Evolutionary conservation across 2,329 filamentous ascomycete genomes (phyloP).

Genomic region (Fusarium tricinctum): DNA sequence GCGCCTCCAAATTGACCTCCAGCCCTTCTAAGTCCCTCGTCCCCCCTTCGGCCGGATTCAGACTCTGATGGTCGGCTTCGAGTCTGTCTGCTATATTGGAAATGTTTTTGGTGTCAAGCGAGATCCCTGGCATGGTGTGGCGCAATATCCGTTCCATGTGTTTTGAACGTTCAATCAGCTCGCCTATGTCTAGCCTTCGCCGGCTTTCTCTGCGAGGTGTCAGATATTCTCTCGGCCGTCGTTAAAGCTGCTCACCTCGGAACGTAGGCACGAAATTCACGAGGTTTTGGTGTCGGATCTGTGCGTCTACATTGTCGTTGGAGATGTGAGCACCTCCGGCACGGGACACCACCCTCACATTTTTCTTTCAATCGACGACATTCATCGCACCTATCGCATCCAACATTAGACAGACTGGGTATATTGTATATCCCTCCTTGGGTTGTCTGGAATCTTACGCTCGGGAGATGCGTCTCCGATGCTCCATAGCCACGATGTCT

Average conservation of each 20-base stretch:
- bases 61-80: conserved; percentile 2
- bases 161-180: not conserved
- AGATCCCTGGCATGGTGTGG: not conserved
- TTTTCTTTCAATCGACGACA: conserved; percentile 17
- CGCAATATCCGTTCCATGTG: conserved; percentile 14
- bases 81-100: conserved; percentile 10
- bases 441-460: not conserved
- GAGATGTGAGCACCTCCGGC: conserved; percentile 5
- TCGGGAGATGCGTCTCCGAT: conserved; percentile 5
- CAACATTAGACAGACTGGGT: not conserved
- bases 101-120: conserved; percentile 1
- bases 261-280: conserved; percentile 14
- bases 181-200: not conserved
- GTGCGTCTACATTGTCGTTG: conserved; percentile 1
- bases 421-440: not conserved
- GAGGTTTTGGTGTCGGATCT: not conserved
- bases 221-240: not conserved
- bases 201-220: not conserved
- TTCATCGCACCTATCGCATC: conserved; percentile 15
- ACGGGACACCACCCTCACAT: conserved; percentile 5
- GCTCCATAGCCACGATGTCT: not conserved
- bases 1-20: not conserved
- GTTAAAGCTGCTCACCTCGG: not conserved
- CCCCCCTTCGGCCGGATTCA: not conserved
- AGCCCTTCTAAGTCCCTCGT: conserved; percentile 1